These are phyloP conservation scores for Malus sylvestris DNA, from an alignment of 306 rosid genomes.

Conservation along the genomic window DNA sequence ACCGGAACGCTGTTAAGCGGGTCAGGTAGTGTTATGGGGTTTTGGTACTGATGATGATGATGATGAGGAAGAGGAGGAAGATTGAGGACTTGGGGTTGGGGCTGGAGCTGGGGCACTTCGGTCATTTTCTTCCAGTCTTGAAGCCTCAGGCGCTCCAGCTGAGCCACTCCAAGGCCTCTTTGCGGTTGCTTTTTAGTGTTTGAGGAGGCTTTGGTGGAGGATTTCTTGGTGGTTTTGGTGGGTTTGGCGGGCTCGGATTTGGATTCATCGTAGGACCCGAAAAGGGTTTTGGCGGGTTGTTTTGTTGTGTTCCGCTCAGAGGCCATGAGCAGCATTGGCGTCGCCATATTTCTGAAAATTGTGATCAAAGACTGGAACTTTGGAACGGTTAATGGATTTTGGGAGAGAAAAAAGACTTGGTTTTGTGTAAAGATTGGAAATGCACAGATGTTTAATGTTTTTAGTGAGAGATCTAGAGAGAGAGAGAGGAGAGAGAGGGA, in stretches of 20 bases:
- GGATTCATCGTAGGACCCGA: conserved; percentile 10
- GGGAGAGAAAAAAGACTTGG: conserved; percentile 5
- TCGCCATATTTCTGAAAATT: conserved; percentile 28
- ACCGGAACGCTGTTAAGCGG: conserved; percentile 26
- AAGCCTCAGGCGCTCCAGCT: conserved; percentile 51
- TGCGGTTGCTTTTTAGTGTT: conserved; percentile 48
- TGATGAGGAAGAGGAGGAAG: neutral
- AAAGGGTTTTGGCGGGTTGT: neutral
- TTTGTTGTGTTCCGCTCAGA: conserved; percentile 19
- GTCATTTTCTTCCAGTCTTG: conserved; percentile 29
- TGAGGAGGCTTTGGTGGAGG: conserved; percentile 19
- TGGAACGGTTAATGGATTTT: neutral
- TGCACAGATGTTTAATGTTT: neutral
- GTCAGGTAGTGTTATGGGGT: neutral
- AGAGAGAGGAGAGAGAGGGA: neutral
- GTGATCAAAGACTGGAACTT: neutral
- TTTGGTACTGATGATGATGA: conserved; percentile 13
- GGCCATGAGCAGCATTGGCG: conserved; percentile 32
- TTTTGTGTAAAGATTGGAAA: neutral
- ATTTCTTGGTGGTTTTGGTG: conserved; percentile 25
- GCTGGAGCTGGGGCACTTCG: conserved; percentile 20
- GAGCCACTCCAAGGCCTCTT: conserved; percentile 67
- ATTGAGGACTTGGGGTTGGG: neutral
- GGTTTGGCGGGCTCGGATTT: conserved; percentile 15
- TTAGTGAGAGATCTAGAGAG: neutral